A percentile compares a stretch with the other conserved stretches of the same genome.
phyloP scores from a whole-genome alignment of 2,329 filamentous ascomycete species.

The Ceratocystiopsis brevicomis region DNA sequence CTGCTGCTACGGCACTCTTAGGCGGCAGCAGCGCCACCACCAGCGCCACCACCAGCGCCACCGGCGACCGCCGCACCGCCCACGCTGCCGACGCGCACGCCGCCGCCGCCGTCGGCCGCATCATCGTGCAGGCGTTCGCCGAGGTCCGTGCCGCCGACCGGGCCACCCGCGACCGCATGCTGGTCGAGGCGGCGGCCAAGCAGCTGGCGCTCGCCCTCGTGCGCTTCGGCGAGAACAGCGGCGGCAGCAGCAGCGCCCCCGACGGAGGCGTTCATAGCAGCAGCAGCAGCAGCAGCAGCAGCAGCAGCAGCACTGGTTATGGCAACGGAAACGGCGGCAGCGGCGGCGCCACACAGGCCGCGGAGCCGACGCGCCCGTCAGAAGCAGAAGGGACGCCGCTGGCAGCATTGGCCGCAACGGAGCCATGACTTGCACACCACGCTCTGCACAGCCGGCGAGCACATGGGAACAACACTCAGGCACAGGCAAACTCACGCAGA shows the following conservation, averaged over 20 bases:
- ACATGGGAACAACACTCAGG: too few species aligned
- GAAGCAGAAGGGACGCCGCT: background rate
- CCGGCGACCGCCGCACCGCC: background rate
- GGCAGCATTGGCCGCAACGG: background rate
- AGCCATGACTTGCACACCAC: too few species aligned
- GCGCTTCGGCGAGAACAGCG: conserved; percentile 24
- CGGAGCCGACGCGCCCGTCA: background rate
- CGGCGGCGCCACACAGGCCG: background rate
- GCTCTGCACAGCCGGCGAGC: too few species aligned
- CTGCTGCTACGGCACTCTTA: background rate
- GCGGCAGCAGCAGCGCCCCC: conserved; percentile 12
- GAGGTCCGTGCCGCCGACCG: conserved; percentile 25
- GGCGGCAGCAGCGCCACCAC: background rate
- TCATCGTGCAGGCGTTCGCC: conserved; percentile 26
- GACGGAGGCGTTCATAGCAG: background rate
- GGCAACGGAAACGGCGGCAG: background rate
- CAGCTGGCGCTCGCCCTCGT: conserved; percentile 34
- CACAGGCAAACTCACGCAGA: too few species aligned
- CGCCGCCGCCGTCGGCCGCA: conserved; percentile 19
- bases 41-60: background rate
- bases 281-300: background rate
- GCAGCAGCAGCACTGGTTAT: background rate
- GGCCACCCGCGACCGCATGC: conserved; percentile 26
- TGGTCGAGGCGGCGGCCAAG: conserved; percentile 33
- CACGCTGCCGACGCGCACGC: background rate